Evolutionary conservation across 2,329 filamentous ascomycete species (phyloP), one percentile per base, ranked within the genome.

Genomic region (Penicillium janthinellum): DNA sequence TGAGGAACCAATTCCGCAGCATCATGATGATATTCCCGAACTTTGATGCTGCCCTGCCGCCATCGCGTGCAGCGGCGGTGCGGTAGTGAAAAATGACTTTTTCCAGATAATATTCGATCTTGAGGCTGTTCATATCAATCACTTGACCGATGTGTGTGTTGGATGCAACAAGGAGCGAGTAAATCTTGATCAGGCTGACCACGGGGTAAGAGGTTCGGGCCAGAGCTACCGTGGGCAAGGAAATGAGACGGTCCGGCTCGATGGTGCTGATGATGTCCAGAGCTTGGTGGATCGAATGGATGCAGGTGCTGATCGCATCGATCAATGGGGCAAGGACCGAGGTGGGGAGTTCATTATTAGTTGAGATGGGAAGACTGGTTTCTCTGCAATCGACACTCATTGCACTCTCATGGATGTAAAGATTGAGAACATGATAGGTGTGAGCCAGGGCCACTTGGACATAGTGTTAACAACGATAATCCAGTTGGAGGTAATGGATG

Each of bases 341-440:
- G n/a, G 71, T 69, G 38, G 65, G 62, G 54, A 72, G 64, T 3
- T 64, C 64, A 45, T 71, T 61, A 28, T 58, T 20, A 4, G 62
- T 41, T 7, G 63, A 66, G 4, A 58, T 49, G 14, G 63, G 82
- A 7, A 86, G 81, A 2, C 81, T 79, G 20, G 38, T 61, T 12
- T 62, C 39, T n/a, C 79, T 80, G 62, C 85, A 83, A 54, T 90
- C 87, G 8, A 84, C 80, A 64, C 91, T 87, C 63, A 93, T 84
- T 2, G 85, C 87, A 56, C 90, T 85, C 73, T 93, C 90, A 71
- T 93, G 88, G 79, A 92, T 87, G 71, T 90, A 92, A 3, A 93
- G 78, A 62, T 83, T 88, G 38, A 91, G 72, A 1, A 89, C 83
- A 63, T 88, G 80, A 64, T 90, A 87, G 61, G 84, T 84, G 64